Base-by-base conservation (phyloP, 2,329 filamentous ascomycete species). In the Phaeomoniella chlamydospora region DNA sequence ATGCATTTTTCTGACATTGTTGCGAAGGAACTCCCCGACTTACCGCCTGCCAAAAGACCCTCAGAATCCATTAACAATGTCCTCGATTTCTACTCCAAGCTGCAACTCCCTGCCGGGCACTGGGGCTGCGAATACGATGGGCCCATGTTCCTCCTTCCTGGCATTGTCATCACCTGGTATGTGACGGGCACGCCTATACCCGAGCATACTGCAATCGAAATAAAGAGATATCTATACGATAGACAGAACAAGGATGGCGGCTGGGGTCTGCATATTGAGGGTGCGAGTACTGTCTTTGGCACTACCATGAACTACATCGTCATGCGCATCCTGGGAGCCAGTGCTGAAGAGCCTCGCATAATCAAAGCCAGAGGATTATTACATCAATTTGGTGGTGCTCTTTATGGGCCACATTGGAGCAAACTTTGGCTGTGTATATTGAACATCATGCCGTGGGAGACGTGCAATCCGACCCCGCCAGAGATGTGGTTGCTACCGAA, bases 91-190 rank as follows among this genome's bases (percentile, higher is more conserved):
- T 94, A 92, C 62, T 82, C 87, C 39, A 73, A 88, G 43, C 72
- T 96, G 15, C 90, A 98, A 55, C 68, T 94, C 1, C 76, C 80
- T 11, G 80, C 84, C 1, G 90, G 90, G 4, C 84, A 94, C 52
- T 98, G 90, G 90, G 90, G 70, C 4, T 96, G 88, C 62, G 90
- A 98, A 56, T 98, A 98, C 61, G 90, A 90, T 37, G 90, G 90
- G 0, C 90, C 90, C 3, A 88, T 94, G 83, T 98, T 98, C 53
- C 71, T 96, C 29, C 67, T 96, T 1, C 85, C 88, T 0, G 84
- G 88, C 31, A 56, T 94, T 15, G 75, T 94, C 42, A 75, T 93
- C 46, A 71, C 81, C 17, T 92, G 84, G 76, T 87, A 93, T 54
- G 80, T 80, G 36, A 96, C 87, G 42, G 77, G 87, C 53, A 94